Evolutionary conservation across 2,329 filamentous ascomycete species (phyloP), one percentile per base, ranked within the genome.

Genomic region (Dendrostoma leiphaemia): DNA sequence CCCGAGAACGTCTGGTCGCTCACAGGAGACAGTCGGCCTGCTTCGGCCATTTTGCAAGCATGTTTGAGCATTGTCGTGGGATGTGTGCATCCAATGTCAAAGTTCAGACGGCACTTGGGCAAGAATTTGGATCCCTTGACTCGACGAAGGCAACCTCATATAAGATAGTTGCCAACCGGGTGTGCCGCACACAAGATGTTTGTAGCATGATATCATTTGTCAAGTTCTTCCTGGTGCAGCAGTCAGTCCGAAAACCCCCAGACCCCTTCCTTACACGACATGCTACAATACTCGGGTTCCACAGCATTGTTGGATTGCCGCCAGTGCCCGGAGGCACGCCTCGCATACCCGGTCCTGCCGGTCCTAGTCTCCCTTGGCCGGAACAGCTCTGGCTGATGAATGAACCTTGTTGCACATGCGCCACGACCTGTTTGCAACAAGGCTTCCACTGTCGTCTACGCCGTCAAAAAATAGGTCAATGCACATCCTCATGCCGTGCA

Each of bases 191-290:
- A 54, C 21, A 44, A 31, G 43, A 28, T 35, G 31, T 32, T 34
- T 54, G 47, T 55, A 40, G 17, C 48, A 52, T 55, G 55, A 57
- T 57, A 48, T 51, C 51, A 57, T 43, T 40, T 32, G 41, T 47
- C 10, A 23, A 37, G 48, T 8, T 47, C 9, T 19, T 17, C 23
- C 24, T 26, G 40, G 17, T 35, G 32, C 29, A 9, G 47, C 13
- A 29, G 21, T 29, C 24, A 10, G 43, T 15, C 29, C 47, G 44
- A 46, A 35, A 45, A 41, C 17, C 35, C 28, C 47, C 46, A 31
- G 17, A 24, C 26, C 23, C 19, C 21, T 37, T 15, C 31, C 23
- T 13, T 26, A 26, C 41, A 47, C 46, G 26, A 34, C 35, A 57
- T 15, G 10, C 34, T n/a, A n/a, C n/a, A n/a, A n/a, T n/a, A n/a